Percentiles rank a stretch among this genome's conserved stretches.
Evolutionary conservation across 306 rosid genomes (phyloP).

Genomic region (Hippophae tibetana): DNA sequence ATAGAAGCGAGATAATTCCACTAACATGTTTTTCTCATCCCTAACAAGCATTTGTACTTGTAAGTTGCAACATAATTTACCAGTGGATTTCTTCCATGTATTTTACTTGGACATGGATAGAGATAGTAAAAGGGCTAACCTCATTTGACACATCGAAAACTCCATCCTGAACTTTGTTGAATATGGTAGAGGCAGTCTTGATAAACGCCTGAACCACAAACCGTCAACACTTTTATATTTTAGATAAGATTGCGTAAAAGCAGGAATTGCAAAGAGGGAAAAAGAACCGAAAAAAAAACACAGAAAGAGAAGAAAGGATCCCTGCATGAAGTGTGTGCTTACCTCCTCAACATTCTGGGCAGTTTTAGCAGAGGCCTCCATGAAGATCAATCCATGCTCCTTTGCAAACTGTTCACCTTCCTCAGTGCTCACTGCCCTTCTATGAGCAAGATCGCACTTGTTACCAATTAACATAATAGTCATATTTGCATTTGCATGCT

Average conservation of each 20-base stretch:
- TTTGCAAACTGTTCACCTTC: conserved; percentile 98
- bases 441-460: conserved; percentile 90
- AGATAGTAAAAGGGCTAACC: conserved; percentile 36
- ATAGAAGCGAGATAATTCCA: background rate
- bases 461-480: conserved; percentile 92
- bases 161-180: conserved; percentile 91
- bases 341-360: conserved; percentile 99
- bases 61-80: conserved; percentile 3
- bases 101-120: conserved; percentile 7
- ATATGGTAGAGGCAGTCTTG: conserved; percentile 90
- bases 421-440: conserved; percentile 98
- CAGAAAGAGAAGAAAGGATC: background rate
- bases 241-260: conserved; percentile 1
- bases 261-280: background rate
- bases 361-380: conserved; percentile 99
- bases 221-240: background rate
- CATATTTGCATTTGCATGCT: conserved; percentile 98
- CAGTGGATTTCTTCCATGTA: background rate
- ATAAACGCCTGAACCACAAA: conserved; percentile 63
- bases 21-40: background rate
- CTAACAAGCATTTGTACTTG: background rate
- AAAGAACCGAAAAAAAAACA: conserved; percentile 7
- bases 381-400: conserved; percentile 88
- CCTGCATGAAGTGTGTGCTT: conserved; percentile 1
- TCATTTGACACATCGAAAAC: conserved; percentile 96